Evolutionary conservation across 352 stramenopile genomes (phyloP).

Genomic region (Thraustochytrium sp.): DNA sequence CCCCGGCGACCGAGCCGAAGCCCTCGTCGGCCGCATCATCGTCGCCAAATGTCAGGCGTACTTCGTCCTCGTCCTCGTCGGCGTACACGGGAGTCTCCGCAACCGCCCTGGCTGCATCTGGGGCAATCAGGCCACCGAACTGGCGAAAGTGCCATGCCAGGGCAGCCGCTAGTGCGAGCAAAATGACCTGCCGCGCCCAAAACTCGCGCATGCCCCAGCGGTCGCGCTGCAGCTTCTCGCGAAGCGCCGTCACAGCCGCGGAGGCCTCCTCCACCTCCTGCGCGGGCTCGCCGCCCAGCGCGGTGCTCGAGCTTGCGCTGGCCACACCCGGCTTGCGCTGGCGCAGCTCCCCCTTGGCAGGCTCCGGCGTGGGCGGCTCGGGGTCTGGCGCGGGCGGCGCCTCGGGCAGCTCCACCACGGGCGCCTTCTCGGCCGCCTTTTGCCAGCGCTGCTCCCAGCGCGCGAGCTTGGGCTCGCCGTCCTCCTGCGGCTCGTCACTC

Average conservation of each 20-base stretch:
- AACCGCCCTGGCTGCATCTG: background rate
- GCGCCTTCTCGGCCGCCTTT: background rate
- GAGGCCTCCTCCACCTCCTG: background rate
- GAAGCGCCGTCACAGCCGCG: background rate
- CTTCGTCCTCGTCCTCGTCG: background rate
- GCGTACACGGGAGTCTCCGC: background rate
- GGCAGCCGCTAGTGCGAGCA: background rate
- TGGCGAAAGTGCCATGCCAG: background rate
- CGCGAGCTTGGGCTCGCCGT: background rate
- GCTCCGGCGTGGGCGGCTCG: background rate
- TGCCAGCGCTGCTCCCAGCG: background rate
- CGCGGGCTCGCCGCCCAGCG: background rate
- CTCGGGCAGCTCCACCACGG: background rate
- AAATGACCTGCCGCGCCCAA: background rate
- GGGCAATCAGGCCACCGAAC: background rate
- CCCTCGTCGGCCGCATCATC: background rate
- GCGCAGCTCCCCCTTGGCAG: background rate
- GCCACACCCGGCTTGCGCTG: background rate
- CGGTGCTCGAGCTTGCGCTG: background rate
- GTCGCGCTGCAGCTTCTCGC: background rate
- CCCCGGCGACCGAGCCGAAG: too few species aligned
- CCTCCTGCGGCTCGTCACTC: background rate
- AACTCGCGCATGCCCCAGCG: background rate
- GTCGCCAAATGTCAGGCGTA: background rate
- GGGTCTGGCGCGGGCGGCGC: background rate